A percentile compares a stretch with the other conserved stretches of the same genome.
Conservation (phyloP, 1,284 basidiomycete species). For the Leccinum colubrinum region DNA sequence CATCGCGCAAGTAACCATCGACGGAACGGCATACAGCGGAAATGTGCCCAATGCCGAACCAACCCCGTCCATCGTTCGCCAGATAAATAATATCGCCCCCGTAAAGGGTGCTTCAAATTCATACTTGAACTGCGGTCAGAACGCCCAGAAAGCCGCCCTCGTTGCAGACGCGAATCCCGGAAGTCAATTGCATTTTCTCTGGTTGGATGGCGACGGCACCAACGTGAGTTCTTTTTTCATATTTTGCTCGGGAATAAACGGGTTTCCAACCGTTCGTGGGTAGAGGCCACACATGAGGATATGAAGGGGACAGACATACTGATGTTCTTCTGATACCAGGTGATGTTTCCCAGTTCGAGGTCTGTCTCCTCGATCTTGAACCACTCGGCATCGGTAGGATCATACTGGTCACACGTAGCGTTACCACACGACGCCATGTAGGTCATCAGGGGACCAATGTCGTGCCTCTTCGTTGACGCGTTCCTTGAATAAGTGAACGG, state of each 20-base stretch:
- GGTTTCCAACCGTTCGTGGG: neutral
- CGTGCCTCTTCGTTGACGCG: slow-evolving; percentile 2
- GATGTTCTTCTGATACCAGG: no score
- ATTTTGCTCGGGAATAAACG: neutral
- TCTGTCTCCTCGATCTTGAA: no score
- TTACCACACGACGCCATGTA: no score
- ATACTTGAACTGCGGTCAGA: slow-evolving; percentile 62
- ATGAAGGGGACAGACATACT: no score
- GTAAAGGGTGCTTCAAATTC: slow-evolving; percentile 62
- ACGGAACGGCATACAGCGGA: slow-evolving; percentile 54
- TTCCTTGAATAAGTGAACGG: slow-evolving; percentile 22
- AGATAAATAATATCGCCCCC: slow-evolving; percentile 52
- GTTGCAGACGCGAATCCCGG: slow-evolving; percentile 65
- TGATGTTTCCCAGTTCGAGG: no score
- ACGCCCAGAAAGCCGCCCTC: slow-evolving; percentile 48
- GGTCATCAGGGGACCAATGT: no score
- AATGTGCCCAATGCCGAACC: slow-evolving; percentile 46
- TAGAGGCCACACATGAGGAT: slow-evolving; percentile 59
- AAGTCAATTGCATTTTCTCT: slow-evolving; percentile 54
- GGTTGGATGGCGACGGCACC: slow-evolving; percentile 50
- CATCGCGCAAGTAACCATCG: slow-evolving; percentile 50
- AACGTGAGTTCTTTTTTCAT: slow-evolving; percentile 39
- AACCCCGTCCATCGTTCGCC: slow-evolving; percentile 55
- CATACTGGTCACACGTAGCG: no score
- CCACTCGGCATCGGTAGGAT: no score